A percentile compares a stretch with the other conserved stretches of the same genome.
phyloP scores from a whole-genome alignment of 2,329 filamentous ascomycete genomes.

The Parastagonospora nodorum region DNA sequence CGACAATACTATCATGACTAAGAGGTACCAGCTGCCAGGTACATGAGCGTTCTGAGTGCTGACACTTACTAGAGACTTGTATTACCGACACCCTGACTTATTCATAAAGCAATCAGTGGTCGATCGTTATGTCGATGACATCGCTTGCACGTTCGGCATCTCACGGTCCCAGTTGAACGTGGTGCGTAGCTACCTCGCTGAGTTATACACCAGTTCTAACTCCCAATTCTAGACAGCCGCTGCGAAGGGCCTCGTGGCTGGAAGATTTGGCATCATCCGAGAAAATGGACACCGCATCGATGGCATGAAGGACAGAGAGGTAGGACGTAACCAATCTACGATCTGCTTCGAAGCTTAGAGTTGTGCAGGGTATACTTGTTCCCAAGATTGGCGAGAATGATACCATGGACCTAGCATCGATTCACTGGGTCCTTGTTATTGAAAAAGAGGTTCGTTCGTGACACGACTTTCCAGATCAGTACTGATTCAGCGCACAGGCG shows the following conservation, averaged over 20 bases:
- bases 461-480: neutral
- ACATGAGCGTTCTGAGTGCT: slow-evolving; percentile 2
- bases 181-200: slow-evolving; percentile 53
- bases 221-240: slow-evolving; percentile 64
- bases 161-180: slow-evolving; percentile 71
- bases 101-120: slow-evolving; percentile 73
- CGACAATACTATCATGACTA: slow-evolving; percentile 57
- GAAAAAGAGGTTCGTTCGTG: slow-evolving; percentile 71
- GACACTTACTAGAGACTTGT: slow-evolving; percentile 68
- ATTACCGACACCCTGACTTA: slow-evolving; percentile 74
- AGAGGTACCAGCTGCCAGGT: slow-evolving; percentile 51
- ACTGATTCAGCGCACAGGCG: slow-evolving; percentile 58
- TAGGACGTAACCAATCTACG: slow-evolving; percentile 11
- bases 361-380: slow-evolving; percentile 63
- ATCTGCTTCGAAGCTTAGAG: neutral
- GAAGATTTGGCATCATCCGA: slow-evolving; percentile 58
- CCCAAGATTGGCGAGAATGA: slow-evolving; percentile 60
- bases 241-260: slow-evolving; percentile 72
- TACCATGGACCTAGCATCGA: slow-evolving; percentile 54
- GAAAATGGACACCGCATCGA: slow-evolving; percentile 51
- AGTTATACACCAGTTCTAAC: slow-evolving; percentile 26
- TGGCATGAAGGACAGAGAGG: slow-evolving; percentile 50
- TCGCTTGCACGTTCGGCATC: slow-evolving; percentile 71
- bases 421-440: slow-evolving; percentile 72
- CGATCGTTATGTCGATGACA: slow-evolving; percentile 73